phyloP scores from a whole-genome alignment of 495 filamentous ascomycete genomes.

The Aspergillus panamensis region DNA sequence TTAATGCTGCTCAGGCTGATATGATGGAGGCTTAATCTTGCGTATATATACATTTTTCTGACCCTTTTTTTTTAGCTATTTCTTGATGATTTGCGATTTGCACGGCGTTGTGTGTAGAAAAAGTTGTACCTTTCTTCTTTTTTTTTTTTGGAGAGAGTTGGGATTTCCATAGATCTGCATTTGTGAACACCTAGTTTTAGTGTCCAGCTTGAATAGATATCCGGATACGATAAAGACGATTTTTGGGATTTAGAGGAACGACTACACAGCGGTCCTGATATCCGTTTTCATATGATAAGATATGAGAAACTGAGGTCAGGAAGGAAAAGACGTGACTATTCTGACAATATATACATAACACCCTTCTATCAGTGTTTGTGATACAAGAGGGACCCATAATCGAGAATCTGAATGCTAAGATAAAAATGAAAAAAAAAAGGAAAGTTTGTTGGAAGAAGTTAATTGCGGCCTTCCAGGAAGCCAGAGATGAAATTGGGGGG shows the following conservation, averaged over 20 bases:
- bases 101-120: slow-evolving; percentile 18
- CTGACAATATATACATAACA: slow-evolving; percentile 46
- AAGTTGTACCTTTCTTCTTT: slow-evolving; percentile 13
- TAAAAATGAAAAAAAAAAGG: slow-evolving; percentile 19
- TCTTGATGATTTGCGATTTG: slow-evolving; percentile 6
- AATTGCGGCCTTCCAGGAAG: slow-evolving; percentile 74
- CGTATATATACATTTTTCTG: slow-evolving; percentile 2
- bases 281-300: too few species aligned
- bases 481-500: slow-evolving; percentile 86
- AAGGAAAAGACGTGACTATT: slow-evolving; percentile 27
- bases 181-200: too few species aligned
- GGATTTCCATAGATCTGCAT: not conserved
- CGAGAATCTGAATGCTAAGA: slow-evolving; percentile 27
- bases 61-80: slow-evolving; percentile 1
- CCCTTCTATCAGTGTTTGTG: slow-evolving; percentile 29
- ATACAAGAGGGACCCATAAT: slow-evolving; percentile 21
- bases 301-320: not conserved
- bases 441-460: slow-evolving; percentile 22
- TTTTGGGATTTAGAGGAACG: too few species aligned
- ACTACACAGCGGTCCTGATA: too few species aligned
- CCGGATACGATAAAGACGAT: too few species aligned
- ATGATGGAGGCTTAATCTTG: slow-evolving; percentile 33
- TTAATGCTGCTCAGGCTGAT: slow-evolving; percentile 44
- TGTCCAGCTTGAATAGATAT: too few species aligned
- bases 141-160: slow-evolving; percentile 3